These are phyloP conservation scores for Stemphylium lycopersici DNA, from an alignment of 2,329 filamentous ascomycete species.

Conservation along the genomic window DNA sequence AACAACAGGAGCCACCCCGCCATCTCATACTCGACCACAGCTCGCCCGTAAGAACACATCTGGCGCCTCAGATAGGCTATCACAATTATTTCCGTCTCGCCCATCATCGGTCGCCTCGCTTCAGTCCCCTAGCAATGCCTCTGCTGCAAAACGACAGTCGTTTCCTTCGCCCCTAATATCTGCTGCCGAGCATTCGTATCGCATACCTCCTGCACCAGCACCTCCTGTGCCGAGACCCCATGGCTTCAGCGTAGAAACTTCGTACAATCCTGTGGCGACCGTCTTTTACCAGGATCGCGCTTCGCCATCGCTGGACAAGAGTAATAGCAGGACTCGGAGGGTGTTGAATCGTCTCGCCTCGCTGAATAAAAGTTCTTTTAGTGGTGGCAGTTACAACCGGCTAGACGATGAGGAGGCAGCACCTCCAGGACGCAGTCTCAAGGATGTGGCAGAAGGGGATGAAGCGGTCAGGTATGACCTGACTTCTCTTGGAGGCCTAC, in stretches of 20 bases:
- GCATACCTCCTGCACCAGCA: conserved; percentile 38
- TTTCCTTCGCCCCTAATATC: conserved; percentile 39
- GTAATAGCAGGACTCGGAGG: conserved; percentile 34
- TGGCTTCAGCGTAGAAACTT: conserved; percentile 37
- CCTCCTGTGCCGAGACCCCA: conserved; percentile 35
- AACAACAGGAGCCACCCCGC: conserved; percentile 17
- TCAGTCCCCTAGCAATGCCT: conserved; percentile 23
- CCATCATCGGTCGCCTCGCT: conserved; percentile 36
- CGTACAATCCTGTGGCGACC: conserved; percentile 34
- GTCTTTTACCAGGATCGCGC: conserved; percentile 26
- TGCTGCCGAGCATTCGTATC: conserved; percentile 36
- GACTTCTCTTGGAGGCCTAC: conserved; percentile 36
- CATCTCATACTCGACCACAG: conserved; percentile 29
- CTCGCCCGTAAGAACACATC: conserved; percentile 38
- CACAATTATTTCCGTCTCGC: conserved; percentile 47
- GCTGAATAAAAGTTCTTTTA: conserved; percentile 26
- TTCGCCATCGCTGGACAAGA: conserved; percentile 23
- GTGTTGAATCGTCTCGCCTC: conserved; percentile 42
- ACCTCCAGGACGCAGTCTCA: conserved; percentile 16
- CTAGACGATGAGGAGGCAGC: conserved; percentile 42
- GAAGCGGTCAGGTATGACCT: conserved; percentile 39
- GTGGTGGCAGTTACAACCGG: conserved; percentile 35
- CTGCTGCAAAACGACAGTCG: conserved; percentile 35
- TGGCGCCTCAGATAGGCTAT: conserved; percentile 40
- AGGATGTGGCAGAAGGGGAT: conserved; percentile 38